These are phyloP conservation scores for Polyplosphaeria fusca DNA, from an alignment of 495 filamentous ascomycete species.

Conservation along the genomic window DNA sequence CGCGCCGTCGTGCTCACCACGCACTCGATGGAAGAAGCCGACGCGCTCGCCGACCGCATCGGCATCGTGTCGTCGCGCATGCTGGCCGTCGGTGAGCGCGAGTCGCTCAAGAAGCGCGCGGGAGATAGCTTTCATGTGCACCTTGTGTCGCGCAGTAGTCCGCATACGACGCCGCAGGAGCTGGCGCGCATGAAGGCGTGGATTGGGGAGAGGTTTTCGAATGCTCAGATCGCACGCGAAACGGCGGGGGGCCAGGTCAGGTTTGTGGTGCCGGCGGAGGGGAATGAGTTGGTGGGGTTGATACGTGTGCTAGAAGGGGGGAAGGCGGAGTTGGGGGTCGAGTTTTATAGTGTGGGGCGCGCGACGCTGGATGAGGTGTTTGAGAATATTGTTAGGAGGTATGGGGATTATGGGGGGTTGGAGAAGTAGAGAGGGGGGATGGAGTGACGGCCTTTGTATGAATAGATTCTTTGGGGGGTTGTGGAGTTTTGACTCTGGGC, in stretches of 20 bases:
- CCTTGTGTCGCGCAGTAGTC: conserved; percentile 14
- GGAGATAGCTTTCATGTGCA: conserved; percentile 21
- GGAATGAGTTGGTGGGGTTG: conserved; percentile 3
- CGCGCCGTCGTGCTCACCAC: conserved; percentile 51
- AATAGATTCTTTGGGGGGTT: no score
- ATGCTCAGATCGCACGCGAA: conserved; percentile 3
- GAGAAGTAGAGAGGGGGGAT: conserved; percentile 19
- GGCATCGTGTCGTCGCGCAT: conserved; percentile 27
- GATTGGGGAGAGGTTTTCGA: conserved; percentile 1
- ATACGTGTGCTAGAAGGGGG: conserved; percentile 2
- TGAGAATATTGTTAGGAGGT: conserved; percentile 24
- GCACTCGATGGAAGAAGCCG: conserved; percentile 36
- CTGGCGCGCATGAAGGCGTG: conserved; percentile 9
- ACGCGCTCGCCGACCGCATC: conserved; percentile 28
- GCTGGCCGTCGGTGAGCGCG: conserved; percentile 22
- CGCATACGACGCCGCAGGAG: conserved; percentile 2
- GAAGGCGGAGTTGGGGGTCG: conserved; percentile 19
- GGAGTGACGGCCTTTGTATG: no score
- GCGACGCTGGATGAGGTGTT: conserved; percentile 28
- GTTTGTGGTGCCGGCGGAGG: conserved; percentile 17
- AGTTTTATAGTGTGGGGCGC: conserved; percentile 21
- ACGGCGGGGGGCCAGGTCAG: conserved; percentile 19
- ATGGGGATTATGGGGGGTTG: not conserved
- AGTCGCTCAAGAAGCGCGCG: conserved; percentile 9
- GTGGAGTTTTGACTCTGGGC: no score